phyloP scores from a whole-genome alignment of 2,329 filamentous ascomycete genomes.

The Xylariaceae sp. region DNA sequence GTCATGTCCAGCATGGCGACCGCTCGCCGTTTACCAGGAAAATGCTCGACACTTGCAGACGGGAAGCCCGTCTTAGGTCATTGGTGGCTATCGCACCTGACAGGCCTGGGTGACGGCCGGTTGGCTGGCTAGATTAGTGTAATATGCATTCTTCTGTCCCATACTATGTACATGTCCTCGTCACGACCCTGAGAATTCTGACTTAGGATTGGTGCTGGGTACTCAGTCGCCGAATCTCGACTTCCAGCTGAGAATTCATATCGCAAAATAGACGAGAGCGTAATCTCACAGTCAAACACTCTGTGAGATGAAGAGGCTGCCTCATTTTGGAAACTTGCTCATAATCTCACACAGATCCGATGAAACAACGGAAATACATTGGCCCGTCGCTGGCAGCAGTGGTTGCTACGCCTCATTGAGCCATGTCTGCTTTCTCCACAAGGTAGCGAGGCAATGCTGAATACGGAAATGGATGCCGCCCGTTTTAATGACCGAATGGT shows the following conservation, averaged over 20 bases:
- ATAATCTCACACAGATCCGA: neutral
- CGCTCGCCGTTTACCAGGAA: neutral
- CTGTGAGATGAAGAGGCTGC: slow-evolving; percentile 1
- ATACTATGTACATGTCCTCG: too few species aligned
- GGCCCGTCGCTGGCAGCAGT: neutral
- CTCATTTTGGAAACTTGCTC: slow-evolving; percentile 1
- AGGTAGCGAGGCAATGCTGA: neutral
- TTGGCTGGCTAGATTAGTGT: too few species aligned
- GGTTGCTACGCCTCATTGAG: neutral
- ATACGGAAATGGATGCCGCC: neutral
- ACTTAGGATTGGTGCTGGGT: neutral
- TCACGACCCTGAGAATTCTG: too few species aligned
- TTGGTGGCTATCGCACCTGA: too few species aligned
- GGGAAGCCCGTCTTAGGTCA: too few species aligned
- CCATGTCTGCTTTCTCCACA: slow-evolving; percentile 1
- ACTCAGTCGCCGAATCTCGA: too few species aligned
- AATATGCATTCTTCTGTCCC: too few species aligned
- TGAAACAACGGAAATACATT: neutral
- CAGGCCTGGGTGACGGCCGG: too few species aligned
- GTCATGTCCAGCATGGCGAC: neutral
- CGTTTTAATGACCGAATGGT: neutral
- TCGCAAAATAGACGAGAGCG: neutral
- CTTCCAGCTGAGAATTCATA: too few species aligned
- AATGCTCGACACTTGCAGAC: too few species aligned
- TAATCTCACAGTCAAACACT: slow-evolving; percentile 10